Conservation (phyloP, 2,329 filamentous ascomycete genomes). For the Colletotrichum sp. region DNA sequence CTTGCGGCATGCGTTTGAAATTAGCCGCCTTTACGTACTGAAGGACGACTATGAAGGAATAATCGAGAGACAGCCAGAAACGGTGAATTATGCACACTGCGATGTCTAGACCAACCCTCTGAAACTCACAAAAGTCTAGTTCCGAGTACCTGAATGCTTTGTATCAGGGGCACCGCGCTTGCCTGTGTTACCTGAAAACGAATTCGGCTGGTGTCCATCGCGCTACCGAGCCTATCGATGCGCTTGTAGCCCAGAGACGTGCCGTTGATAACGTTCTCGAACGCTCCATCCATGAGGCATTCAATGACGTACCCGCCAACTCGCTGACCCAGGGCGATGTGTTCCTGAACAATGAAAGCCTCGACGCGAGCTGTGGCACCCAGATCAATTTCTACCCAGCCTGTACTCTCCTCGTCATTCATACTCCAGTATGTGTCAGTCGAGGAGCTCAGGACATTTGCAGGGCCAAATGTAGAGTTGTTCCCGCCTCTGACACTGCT, state of each 20-base stretch:
- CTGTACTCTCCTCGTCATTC: not conserved
- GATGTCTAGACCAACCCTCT: no score
- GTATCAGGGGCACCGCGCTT: not conserved
- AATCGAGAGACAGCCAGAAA: no score
- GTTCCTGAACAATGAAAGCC: not conserved
- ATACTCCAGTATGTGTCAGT: not conserved
- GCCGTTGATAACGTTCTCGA: not conserved
- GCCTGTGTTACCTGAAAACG: not conserved
- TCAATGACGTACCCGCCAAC: not conserved
- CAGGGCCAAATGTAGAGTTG: not conserved
- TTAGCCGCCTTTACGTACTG: no score
- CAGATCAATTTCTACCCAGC: not conserved
- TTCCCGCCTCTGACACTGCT: not conserved
- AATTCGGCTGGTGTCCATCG: not conserved
- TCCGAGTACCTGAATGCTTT: rapidly evolving
- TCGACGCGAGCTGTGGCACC: not conserved
- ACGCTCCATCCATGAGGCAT: not conserved
- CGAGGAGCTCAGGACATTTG: not conserved
- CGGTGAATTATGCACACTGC: no score
- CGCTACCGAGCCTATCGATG: not conserved
- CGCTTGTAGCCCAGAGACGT: not conserved
- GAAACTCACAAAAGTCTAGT: no score
- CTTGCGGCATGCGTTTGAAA: no score
- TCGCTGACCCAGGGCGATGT: rapidly evolving
- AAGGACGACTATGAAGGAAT: no score